phyloP scores from a whole-genome alignment of 169 alveolate species.

The Cryptosporidium ryanae region DNA sequence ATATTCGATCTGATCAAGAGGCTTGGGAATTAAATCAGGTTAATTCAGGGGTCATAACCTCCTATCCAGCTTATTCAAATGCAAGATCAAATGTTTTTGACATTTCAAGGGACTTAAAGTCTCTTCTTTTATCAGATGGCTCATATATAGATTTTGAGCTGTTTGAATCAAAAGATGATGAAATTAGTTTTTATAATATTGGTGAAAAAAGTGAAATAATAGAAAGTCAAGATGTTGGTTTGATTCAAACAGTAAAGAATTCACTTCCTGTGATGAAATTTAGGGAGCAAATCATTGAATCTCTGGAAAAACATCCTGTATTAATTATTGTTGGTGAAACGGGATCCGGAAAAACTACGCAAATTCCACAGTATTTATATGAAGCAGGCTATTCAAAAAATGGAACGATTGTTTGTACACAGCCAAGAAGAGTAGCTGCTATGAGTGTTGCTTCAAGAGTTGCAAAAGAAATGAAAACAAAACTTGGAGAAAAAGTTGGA shows the following conservation, averaged over 20 bases:
- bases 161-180: conserved; percentile 34
- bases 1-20: conserved; percentile 35
- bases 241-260: conserved; percentile 78
- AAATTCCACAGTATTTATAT: conserved; percentile 96
- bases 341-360: conserved; percentile 99
- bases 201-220: neutral
- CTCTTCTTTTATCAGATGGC: conserved; percentile 54
- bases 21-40: conserved; percentile 56
- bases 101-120: neutral
- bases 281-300: conserved; percentile 91
- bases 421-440: conserved; percentile 99
- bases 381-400: conserved; percentile 95
- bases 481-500: conserved; percentile 98
- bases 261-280: conserved; percentile 94
- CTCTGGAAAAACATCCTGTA: conserved; percentile 91
- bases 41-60: conserved; percentile 20
- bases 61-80: neutral
- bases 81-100: neutral
- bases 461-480: conserved; percentile 96
- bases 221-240: conserved; percentile 54
- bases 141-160: conserved; percentile 54
- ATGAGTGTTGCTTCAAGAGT: conserved; percentile 99
- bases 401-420: conserved; percentile 98
- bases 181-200: neutral
- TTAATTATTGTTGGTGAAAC: conserved; percentile 98